A percentile compares a stretch with the other conserved stretches of the same genome.
These are phyloP conservation scores for Albizia julibrissin DNA, from an alignment of 306 rosid genomes.

Conservation along the genomic window DNA sequence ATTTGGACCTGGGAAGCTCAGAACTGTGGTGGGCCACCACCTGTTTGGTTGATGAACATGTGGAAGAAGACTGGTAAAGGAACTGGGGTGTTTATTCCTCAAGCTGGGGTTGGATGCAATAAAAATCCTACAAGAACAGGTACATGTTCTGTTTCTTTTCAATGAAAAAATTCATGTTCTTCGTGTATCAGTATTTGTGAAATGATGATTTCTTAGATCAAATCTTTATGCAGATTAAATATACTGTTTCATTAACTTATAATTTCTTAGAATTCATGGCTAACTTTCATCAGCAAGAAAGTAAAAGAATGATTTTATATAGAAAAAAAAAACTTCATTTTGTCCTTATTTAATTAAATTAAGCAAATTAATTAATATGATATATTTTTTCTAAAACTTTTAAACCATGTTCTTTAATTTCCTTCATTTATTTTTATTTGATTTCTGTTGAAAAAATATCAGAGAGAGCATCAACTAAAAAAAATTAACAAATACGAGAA, in stretches of 20 bases:
- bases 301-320: not conserved
- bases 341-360: too few species aligned
- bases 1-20: conserved; percentile 42
- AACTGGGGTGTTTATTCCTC: conserved; percentile 85
- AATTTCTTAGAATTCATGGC: not conserved
- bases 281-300: not conserved
- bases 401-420: too few species aligned
- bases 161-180: not conserved
- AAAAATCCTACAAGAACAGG: conserved; percentile 44
- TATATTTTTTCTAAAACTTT: too few species aligned
- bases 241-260: not conserved
- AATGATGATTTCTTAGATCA: not conserved
- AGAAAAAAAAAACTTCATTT: too few species aligned
- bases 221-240: not conserved
- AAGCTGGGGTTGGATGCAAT: conserved; percentile 30
- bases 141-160: conserved; percentile 9
- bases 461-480: too few species aligned
- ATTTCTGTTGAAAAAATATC: too few species aligned
- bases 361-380: too few species aligned
- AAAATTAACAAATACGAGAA: too few species aligned
- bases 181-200: not conserved
- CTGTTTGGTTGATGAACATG: conserved; percentile 49
- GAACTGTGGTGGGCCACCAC: conserved; percentile 30
- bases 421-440: too few species aligned
- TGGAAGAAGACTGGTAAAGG: conserved; percentile 59